Evolutionary conservation across 495 filamentous ascomycete genomes (phyloP), one percentile per base, ranked within the genome.

Genomic region (Letharia lupina): DNA sequence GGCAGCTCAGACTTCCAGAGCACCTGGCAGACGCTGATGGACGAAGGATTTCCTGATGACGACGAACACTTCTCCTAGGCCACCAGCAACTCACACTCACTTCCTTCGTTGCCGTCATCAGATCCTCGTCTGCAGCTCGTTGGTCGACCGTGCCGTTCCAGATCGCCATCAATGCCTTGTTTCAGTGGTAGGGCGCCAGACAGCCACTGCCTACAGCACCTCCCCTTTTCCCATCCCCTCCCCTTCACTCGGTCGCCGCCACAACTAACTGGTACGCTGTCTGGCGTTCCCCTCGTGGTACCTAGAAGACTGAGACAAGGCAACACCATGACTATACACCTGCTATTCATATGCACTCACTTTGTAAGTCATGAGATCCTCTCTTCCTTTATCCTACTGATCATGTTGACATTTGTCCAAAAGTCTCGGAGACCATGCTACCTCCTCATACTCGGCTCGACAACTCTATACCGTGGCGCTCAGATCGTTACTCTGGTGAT

Each of bases 221-320:
- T 47, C 33, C 28, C 52, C 63, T 41, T 23, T 65, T 35, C 41
- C 31, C 20, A 4, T 57, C n/a, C 41, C 20, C 9, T 28, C 9
- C 61, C 31, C 16, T 28, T 23, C 16, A 28, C 15, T 52, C 54
- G 23, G n/a, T 33, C 35, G 4, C 18, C 37, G 20, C 10, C 52
- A 44, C 12, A 59, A 59, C 41, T 65, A 13, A 65, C 52, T 31
- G 52, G 63, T 35, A 59, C 4, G 63, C 37, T 54, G 40, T 57
- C 50, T 65, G 63, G 63, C 63, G 56, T 58, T 9, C 28, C 41
- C 48, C 62, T n/a, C 35, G 4, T 39, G 47, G 20, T 28, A 59
- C 63, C 54, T 44, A 39, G 63, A 65, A 65, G 63, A 57, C 63
- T 65, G 63, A 48, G 54, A 58, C 50, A 65, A 65, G 63, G 63